These are phyloP conservation scores for Paraleonurus japonicus DNA, from an alignment of 257 asterid genomes.

Conservation along the genomic window DNA sequence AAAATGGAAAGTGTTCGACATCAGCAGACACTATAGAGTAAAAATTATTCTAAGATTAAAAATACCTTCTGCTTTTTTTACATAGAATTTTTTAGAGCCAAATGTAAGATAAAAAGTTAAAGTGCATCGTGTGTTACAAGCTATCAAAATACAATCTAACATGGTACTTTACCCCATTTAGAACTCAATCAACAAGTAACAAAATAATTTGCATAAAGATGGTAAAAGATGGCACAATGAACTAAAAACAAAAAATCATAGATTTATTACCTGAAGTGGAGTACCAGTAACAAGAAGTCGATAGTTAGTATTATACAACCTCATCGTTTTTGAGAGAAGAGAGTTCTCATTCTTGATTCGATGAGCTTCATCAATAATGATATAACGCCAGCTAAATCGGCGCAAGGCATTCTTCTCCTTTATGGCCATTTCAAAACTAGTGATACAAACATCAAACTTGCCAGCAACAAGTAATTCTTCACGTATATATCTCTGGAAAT, in stretches of 20 bases:
- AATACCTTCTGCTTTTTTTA: background rate
- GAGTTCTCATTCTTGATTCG: slow-evolving; percentile 97
- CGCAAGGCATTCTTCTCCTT: slow-evolving; percentile 83
- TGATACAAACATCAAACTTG: slow-evolving; percentile 94
- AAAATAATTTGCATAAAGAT: background rate
- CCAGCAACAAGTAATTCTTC: slow-evolving; percentile 98
- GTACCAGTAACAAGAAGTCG: slow-evolving; percentile 98
- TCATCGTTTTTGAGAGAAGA: slow-evolving; percentile 93
- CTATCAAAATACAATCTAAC: background rate
- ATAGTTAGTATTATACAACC: slow-evolving; percentile 81
- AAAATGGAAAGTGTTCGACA: background rate
- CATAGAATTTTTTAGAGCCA: background rate
- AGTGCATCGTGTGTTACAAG: background rate
- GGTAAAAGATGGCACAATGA: slow-evolving; percentile 1
- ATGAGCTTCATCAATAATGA: slow-evolving; percentile 97
- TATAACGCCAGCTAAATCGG: slow-evolving; percentile 97
- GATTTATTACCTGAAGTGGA: slow-evolving; percentile 80
- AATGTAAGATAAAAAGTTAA: background rate
- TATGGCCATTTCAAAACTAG: slow-evolving; percentile 99
- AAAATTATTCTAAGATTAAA: background rate
- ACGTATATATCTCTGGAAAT: slow-evolving; percentile 69
- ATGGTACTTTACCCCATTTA: background rate
- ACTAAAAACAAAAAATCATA: background rate
- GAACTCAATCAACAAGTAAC: background rate
- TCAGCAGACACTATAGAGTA: background rate